Conservation (phyloP, 2,329 filamentous ascomycete species). For the Cladosporium cucumerinum region DNA sequence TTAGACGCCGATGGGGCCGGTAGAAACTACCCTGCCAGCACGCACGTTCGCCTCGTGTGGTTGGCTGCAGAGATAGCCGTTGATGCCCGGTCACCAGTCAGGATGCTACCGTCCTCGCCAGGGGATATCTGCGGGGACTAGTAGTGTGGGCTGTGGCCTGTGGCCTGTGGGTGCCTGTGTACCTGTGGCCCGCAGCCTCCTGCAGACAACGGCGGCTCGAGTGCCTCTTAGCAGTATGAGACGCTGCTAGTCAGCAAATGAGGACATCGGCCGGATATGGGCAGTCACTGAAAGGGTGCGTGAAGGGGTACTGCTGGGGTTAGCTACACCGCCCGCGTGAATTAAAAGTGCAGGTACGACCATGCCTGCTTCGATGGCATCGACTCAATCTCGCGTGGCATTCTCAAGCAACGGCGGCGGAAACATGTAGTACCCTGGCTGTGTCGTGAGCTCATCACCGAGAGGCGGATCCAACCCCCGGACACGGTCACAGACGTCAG, state of each 20-base stretch:
- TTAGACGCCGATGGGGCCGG: slow-evolving; percentile 29
- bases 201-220: slow-evolving; percentile 24
- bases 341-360: slow-evolving; percentile 6
- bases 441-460: slow-evolving; percentile 13
- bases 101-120: slow-evolving; percentile 26
- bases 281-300: neutral
- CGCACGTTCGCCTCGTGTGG: slow-evolving; percentile 28
- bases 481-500: slow-evolving; percentile 9
- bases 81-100: slow-evolving; percentile 28
- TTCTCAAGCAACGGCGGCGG: slow-evolving; percentile 15
- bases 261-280: slow-evolving; percentile 5
- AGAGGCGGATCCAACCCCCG: slow-evolving; percentile 12
- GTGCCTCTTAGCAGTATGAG: slow-evolving; percentile 10
- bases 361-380: slow-evolving; percentile 3
- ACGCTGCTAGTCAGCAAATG: slow-evolving; percentile 9
- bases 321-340: slow-evolving; percentile 7
- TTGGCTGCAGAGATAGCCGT: slow-evolving; percentile 32
- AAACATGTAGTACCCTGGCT: slow-evolving; percentile 4
- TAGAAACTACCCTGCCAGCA: slow-evolving; percentile 25
- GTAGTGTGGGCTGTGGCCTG: slow-evolving; percentile 22
- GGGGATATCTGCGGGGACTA: slow-evolving; percentile 30
- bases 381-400: slow-evolving; percentile 14
- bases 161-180: slow-evolving; percentile 22
- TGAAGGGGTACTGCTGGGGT: slow-evolving; percentile 5
- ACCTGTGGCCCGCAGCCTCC: slow-evolving; percentile 27